phyloP scores from a whole-genome alignment of 768 basidiomycete genomes.

The Lyophyllum atratum region DNA sequence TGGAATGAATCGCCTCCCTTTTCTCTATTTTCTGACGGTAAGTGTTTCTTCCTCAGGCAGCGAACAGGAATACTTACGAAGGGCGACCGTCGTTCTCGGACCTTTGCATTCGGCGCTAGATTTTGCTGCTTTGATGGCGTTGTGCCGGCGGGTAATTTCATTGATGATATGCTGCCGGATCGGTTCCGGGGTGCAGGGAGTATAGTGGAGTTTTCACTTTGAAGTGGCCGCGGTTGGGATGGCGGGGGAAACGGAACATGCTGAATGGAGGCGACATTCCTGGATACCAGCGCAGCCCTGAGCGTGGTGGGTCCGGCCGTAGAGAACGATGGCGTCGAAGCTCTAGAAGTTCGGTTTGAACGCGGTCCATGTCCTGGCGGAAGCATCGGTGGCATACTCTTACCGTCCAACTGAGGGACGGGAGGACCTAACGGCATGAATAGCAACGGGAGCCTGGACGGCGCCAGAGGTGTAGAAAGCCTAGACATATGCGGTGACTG shows the following conservation, averaged over 20 bases:
- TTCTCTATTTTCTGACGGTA: conserved; percentile 27
- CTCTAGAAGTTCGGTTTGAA: background rate
- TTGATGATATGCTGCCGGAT: background rate
- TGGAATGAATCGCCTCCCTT: conserved; percentile 50
- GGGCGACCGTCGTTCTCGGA: conserved; percentile 27
- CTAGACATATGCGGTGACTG: background rate
- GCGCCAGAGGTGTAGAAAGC: background rate
- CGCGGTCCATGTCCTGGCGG: background rate
- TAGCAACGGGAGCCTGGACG: background rate
- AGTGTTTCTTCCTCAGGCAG: background rate
- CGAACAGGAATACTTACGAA: conserved; percentile 19
- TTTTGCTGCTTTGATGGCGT: background rate
- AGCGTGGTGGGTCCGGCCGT: background rate
- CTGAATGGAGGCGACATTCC: background rate
- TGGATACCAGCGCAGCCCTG: background rate
- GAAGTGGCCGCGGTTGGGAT: background rate
- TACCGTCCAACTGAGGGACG: background rate
- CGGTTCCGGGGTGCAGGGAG: background rate
- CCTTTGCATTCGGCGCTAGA: conserved; percentile 4
- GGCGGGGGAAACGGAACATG: background rate
- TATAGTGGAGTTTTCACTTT: background rate
- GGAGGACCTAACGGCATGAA: background rate
- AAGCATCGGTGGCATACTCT: background rate
- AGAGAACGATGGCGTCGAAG: background rate
- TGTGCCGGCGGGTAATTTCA: background rate